Evolutionary conservation across 441 rosid genomes (phyloP).

Genomic region (Jatropha multifida): DNA sequence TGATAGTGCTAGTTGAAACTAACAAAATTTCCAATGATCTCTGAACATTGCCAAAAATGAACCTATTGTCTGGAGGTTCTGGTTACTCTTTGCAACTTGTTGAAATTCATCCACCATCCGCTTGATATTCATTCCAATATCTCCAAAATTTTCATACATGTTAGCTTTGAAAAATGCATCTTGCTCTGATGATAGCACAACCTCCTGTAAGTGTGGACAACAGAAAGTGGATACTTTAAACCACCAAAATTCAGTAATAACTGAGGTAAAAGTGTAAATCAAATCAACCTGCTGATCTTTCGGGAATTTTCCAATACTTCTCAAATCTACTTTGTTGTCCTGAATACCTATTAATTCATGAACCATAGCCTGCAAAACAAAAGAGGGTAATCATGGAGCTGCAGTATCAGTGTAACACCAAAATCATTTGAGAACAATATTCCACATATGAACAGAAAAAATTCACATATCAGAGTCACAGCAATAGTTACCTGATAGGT

Average conservation of each 20-base stretch:
- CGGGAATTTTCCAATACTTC: constrained; percentile 55
- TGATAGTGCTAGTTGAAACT: not conserved
- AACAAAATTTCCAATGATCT: constrained; percentile 11
- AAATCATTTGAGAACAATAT: constrained; percentile 23
- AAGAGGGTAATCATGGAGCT: constrained; percentile 24
- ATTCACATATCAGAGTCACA: constrained; percentile 15
- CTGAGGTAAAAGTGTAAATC: constrained; percentile 2
- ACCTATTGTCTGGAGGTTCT: constrained; percentile 93
- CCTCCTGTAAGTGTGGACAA: constrained; percentile 57
- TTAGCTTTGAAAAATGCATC: constrained; percentile 85
- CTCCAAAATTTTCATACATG: constrained; percentile 96
- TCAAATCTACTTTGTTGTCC: constrained; percentile 92
- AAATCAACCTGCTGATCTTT: constrained; percentile 81
- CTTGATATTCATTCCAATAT: constrained; percentile 95
- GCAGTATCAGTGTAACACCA: constrained; percentile 20
- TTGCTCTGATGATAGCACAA: constrained; percentile 92
- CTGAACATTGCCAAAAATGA: constrained; percentile 28
- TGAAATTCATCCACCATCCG: constrained; percentile 97
- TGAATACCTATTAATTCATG: constrained; percentile 89
- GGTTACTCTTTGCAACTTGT: constrained; percentile 94
- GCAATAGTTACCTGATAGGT: constrained; percentile 70
- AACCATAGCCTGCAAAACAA: constrained; percentile 77
- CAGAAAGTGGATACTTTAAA: constrained; percentile 16
- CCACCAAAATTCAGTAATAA: constrained; percentile 10
- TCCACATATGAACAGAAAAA: constrained; percentile 16